These are phyloP conservation scores for Darksidea phi DNA, from an alignment of 495 filamentous ascomycete genomes.

Conservation along the genomic window DNA sequence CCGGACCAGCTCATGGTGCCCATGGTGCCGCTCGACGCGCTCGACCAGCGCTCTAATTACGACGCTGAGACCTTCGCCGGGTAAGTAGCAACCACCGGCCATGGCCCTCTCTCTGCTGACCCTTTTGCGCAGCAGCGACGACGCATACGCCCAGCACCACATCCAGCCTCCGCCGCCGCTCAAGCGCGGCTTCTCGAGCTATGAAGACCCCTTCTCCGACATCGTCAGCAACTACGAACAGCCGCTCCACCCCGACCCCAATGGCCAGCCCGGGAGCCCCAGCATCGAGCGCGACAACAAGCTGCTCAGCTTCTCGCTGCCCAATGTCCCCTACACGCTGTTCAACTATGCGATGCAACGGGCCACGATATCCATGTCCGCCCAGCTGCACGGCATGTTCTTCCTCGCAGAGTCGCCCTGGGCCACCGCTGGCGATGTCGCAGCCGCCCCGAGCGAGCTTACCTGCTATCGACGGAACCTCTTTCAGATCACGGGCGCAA, in stretches of 20 bases:
- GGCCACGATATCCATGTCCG: constrained; percentile 63
- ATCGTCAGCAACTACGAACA: constrained; percentile 45
- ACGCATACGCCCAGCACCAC: constrained; percentile 27
- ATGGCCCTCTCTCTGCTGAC: constrained; percentile 30
- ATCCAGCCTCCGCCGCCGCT: constrained; percentile 37
- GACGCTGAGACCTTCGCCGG: constrained; percentile 61
- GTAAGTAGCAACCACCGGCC: constrained; percentile 42
- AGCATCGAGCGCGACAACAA: constrained; percentile 70
- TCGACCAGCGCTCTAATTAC: constrained; percentile 57
- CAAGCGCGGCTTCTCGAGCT: constrained; percentile 43
- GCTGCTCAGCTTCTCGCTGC: constrained; percentile 74
- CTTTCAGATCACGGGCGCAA: constrained; percentile 82
- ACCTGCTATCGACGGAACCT: constrained; percentile 91
- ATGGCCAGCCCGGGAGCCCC: constrained; percentile 39
- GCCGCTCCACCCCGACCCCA: constrained; percentile 37
- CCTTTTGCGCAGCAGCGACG: constrained; percentile 33
- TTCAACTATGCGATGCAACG: constrained; percentile 66
- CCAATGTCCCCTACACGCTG: constrained; percentile 64
- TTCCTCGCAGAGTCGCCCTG: constrained; percentile 83
- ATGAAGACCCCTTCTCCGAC: constrained; percentile 48
- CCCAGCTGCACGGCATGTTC: constrained; percentile 93
- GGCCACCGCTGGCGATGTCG: constrained; percentile 63
- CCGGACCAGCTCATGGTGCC: constrained; percentile 51
- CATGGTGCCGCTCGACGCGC: constrained; percentile 55
- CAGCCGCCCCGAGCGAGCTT: constrained; percentile 70